Conservation (phyloP, 306 rosid species). For the Ormosia emarginata region DNA sequence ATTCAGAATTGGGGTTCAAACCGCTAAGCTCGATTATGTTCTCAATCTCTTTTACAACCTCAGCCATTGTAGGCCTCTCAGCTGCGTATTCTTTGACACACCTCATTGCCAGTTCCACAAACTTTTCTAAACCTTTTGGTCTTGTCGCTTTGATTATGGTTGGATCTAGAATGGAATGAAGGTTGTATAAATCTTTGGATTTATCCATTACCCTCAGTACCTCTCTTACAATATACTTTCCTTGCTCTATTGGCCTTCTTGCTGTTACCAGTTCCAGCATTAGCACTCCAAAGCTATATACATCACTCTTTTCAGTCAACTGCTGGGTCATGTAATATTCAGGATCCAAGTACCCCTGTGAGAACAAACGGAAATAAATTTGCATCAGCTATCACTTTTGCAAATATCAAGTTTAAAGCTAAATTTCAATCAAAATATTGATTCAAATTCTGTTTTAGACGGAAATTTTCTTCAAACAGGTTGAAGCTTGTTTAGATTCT, state of each 20-base stretch:
- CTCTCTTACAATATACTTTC: slow-evolving; percentile 67
- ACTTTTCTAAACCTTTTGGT: slow-evolving; percentile 50
- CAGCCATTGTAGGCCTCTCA: slow-evolving; percentile 70
- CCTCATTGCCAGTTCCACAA: slow-evolving; percentile 56
- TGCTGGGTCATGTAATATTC: slow-evolving; percentile 57
- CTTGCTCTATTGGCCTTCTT: slow-evolving; percentile 64
- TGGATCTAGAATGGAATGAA: slow-evolving; percentile 53
- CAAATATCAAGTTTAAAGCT: not conserved
- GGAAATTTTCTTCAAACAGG: not conserved
- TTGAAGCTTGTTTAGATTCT: not conserved
- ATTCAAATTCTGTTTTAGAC: not conserved
- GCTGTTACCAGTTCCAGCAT: slow-evolving; percentile 73
- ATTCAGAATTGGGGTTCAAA: slow-evolving; percentile 46
- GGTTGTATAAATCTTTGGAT: slow-evolving; percentile 48
- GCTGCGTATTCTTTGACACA: slow-evolving; percentile 57
- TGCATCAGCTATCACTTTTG: not conserved
- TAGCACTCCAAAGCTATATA: slow-evolving; percentile 73
- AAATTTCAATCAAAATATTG: not conserved
- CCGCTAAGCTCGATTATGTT: slow-evolving; percentile 49
- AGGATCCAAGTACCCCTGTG: slow-evolving; percentile 73
- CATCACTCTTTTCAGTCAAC: slow-evolving; percentile 76
- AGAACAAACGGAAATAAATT: slow-evolving; percentile 8
- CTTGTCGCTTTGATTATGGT: slow-evolving; percentile 29
- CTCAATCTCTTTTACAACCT: slow-evolving; percentile 72
- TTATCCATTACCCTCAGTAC: slow-evolving; percentile 49